Evolutionary conservation across 1,139 yeast species (phyloP).

Genomic region (Yueomyces sp.): DNA sequence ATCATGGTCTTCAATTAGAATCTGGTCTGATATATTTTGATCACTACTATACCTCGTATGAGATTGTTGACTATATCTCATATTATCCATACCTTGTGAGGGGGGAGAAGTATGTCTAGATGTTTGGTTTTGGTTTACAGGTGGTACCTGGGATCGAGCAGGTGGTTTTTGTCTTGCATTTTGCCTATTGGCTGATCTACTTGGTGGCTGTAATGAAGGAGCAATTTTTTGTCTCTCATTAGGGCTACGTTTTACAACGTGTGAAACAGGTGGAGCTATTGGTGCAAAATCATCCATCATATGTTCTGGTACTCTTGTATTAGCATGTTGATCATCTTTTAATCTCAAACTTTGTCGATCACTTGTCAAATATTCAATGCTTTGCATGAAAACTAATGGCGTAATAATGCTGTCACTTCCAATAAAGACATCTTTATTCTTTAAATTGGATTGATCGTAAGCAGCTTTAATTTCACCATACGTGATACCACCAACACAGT

Average conservation of each 20-base stretch:
- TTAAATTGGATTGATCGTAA: conserved; percentile 51
- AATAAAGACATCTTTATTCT: conserved; percentile 62
- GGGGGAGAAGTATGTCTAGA: too few species aligned
- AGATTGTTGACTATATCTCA: too few species aligned
- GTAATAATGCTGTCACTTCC: conserved; percentile 74
- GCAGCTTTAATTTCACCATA: conserved; percentile 69
- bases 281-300: conserved; percentile 16
- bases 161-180: too few species aligned
- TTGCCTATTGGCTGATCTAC: too few species aligned
- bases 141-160: too few species aligned
- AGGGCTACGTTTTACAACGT: conserved; percentile 14
- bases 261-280: conserved; percentile 16
- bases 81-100: too few species aligned
- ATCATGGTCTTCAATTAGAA: too few species aligned
- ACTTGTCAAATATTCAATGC: conserved; percentile 26
- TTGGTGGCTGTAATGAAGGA: neutral
- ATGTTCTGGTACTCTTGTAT: conserved; percentile 23
- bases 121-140: too few species aligned
- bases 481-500: conserved; percentile 83
- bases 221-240: conserved; percentile 1
- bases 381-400: conserved; percentile 42
- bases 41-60: too few species aligned
- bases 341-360: conserved; percentile 22
- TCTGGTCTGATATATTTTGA: too few species aligned
- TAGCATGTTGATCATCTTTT: conserved; percentile 17